A percentile compares a stretch with the other conserved stretches of the same genome.
Evolutionary conservation across 176 grass and related monocot species (phyloP).

Genomic region (Hsuehochloa calcarea): DNA sequence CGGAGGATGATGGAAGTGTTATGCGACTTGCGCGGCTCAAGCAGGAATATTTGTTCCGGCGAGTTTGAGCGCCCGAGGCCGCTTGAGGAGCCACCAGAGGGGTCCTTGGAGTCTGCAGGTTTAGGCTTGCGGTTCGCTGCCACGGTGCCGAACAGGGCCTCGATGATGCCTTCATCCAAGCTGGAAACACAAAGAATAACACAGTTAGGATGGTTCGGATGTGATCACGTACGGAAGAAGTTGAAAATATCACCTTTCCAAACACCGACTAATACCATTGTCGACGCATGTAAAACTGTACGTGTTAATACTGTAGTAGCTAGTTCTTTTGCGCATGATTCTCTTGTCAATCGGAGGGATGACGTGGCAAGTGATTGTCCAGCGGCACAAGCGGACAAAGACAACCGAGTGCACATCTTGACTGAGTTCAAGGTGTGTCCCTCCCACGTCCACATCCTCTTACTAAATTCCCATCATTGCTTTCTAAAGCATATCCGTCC

Average conservation of each 20-base stretch:
- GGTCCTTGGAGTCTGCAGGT: constrained; percentile 35
- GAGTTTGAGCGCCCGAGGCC: constrained; percentile 32
- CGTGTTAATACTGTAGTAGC: background rate
- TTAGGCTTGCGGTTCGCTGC: constrained; percentile 54
- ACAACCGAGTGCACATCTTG: constrained; percentile 21
- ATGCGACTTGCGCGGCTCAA: constrained; percentile 83
- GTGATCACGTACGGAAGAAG: background rate
- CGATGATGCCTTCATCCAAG: constrained; percentile 86
- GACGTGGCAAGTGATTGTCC: background rate
- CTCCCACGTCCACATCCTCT: background rate
- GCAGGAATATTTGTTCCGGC: constrained; percentile 64
- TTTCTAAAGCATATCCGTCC: background rate
- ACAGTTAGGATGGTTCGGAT: background rate
- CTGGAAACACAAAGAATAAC: constrained; percentile 32
- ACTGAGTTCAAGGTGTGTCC: background rate
- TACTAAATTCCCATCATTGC: constrained; percentile 18
- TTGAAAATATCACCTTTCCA: background rate
- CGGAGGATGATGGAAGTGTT: constrained; percentile 91
- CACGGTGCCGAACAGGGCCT: constrained; percentile 76
- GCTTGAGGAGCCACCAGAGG: constrained; percentile 20
- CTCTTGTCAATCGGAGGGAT: background rate
- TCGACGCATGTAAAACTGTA: background rate
- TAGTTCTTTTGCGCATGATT: background rate
- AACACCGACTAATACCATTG: background rate
- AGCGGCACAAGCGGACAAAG: constrained; percentile 1